Base-by-base conservation (phyloP, 805 yeast genomes). In the Yarrowia sp. region DNA sequence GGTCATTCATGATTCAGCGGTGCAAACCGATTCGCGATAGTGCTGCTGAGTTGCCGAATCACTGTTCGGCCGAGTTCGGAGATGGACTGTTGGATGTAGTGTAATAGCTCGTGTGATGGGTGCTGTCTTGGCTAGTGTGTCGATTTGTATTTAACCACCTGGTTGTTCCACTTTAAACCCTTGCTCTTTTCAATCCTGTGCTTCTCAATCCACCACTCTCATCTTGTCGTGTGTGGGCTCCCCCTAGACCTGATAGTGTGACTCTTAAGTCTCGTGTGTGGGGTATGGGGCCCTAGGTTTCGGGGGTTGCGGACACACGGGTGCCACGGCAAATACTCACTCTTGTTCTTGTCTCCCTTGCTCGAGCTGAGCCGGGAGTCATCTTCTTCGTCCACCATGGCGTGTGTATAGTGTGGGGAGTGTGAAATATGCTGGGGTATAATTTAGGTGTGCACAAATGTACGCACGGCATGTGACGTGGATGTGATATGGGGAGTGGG, bases 341-440 rank as follows among this genome's bases (percentile, higher is more conserved):
- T 59, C 65, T 59, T 59, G 52, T 59, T 59, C 65, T 59, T 59
- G 52, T 59, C 65, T 59, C 65, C 65, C 65, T 59, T 59, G 65
- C 65, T 59, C 65, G 65, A 19, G 65, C 65, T 58, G 52, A 59
- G 65, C 65, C 65, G 65, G 65, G 65, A 59, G 65, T 59, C 65
- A 35, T 59, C 65, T 43, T 59, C 65, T 59, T 59, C 65, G 65
- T 59, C 65, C 65, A 59, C 65, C 65, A 59, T 59, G 52, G 65
- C 65, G 65, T 45, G 65, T n/a, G 65, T 59, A 45, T 22, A 43
- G 65, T 59, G 65, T 43, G 65, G 65, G 52, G 65, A 43, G 65
- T 59, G 52, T 59, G 41, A 36, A 59, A 59, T 59, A 59, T 59
- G 65, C 65, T 45, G 65, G 65, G 65, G 65, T 59, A 59, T 59